phyloP scores from a whole-genome alignment of 1,139 yeast species.

The Taphrina pruni region DNA sequence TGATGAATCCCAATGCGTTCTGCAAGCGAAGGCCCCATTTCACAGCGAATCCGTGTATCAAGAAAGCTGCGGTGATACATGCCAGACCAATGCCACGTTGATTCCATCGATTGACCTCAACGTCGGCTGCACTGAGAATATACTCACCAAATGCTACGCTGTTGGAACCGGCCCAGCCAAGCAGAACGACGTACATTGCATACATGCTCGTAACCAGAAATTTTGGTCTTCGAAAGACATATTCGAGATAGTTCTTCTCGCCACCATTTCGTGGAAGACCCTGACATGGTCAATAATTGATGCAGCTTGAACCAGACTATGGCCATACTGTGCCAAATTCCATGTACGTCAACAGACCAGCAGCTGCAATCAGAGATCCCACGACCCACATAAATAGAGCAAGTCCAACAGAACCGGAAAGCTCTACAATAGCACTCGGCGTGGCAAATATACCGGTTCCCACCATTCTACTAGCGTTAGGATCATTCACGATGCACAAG shows the following conservation, averaged over 20 bases:
- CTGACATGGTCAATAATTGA: not conserved
- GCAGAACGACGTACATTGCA: constrained; percentile 73
- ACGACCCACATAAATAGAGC: constrained; percentile 76
- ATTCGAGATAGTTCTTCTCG: constrained; percentile 81
- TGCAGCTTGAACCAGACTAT: not conserved
- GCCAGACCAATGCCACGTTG: constrained; percentile 53
- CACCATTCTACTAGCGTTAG: constrained; percentile 61
- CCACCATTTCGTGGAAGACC: constrained; percentile 85
- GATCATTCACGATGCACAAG: too few relatives aligned
- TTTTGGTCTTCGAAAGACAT: constrained; percentile 70
- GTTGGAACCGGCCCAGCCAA: constrained; percentile 88
- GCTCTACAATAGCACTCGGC: constrained; percentile 72
- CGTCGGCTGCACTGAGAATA: constrained; percentile 70
- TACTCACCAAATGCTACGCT: constrained; percentile 60
- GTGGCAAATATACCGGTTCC: constrained; percentile 90
- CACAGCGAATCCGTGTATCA: constrained; percentile 66
- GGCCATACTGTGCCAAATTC: constrained; percentile 70
- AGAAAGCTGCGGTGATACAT: constrained; percentile 72
- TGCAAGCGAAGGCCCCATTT: constrained; percentile 72
- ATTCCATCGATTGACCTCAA: constrained; percentile 51
- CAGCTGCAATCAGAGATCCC: constrained; percentile 73
- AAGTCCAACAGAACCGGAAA: constrained; percentile 78
- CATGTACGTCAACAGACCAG: constrained; percentile 78
- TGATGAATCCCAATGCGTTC: constrained; percentile 72
- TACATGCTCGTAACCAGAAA: constrained; percentile 75